Evolutionary conservation across 768 basidiomycete species (phyloP).

Genomic region (Pholiota molesta): DNA sequence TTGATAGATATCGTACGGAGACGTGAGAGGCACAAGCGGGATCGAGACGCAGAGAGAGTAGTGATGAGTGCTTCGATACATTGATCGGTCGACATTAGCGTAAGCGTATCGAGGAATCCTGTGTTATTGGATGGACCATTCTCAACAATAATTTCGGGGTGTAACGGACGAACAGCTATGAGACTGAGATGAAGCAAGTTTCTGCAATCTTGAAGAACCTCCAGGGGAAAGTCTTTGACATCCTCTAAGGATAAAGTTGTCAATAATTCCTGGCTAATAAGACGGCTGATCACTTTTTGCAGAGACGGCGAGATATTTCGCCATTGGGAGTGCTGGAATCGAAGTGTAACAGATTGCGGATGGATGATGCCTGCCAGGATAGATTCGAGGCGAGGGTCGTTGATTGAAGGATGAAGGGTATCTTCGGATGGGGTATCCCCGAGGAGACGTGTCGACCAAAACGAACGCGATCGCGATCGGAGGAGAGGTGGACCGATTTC

Average conservation of each 20-base stretch:
- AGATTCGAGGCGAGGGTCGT: no score
- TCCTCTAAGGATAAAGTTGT: neutral
- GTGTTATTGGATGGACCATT: neutral
- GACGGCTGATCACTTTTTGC: neutral
- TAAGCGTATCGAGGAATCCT: slow-evolving; percentile 14
- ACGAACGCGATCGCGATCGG: no score
- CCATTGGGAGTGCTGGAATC: no score
- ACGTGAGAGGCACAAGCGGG: neutral
- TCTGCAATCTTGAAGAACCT: neutral
- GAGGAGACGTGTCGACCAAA: no score
- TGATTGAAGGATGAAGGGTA: no score
- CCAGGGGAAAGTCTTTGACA: neutral
- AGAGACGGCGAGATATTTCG: no score
- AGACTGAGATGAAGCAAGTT: neutral
- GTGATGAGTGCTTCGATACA: slow-evolving; percentile 4
- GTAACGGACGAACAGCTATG: neutral
- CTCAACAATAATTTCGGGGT: neutral
- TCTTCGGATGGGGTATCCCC: no score
- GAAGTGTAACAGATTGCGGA: no score
- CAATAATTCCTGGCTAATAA: neutral
- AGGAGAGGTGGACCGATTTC: no score
- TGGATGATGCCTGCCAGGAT: no score
- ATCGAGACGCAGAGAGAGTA: slow-evolving; percentile 1
- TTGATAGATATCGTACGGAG: neutral
- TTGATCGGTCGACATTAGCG: slow-evolving; percentile 15